Evolutionary conservation across 1,284 basidiomycete genomes (phyloP).

Genomic region (Cutaneotrichosporon curvatum): DNA sequence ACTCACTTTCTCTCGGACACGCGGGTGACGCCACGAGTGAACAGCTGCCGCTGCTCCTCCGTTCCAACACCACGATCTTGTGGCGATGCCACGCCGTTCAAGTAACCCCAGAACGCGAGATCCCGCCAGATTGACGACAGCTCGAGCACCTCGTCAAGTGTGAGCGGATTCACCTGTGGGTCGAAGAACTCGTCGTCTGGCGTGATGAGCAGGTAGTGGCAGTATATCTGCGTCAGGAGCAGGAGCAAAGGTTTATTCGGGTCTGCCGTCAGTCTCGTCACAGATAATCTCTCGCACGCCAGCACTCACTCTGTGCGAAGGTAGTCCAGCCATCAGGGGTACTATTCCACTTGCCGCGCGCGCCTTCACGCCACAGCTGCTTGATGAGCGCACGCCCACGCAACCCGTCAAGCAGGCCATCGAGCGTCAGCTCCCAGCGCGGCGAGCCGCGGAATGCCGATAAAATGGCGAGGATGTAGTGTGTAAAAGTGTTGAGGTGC

Average conservation of each 20-base stretch:
- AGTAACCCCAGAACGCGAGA: conserved; percentile 43
- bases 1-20: conserved; percentile 81
- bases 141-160: conserved; percentile 68
- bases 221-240: conserved; percentile 75
- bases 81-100: conserved; percentile 48
- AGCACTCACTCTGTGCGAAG: conserved; percentile 46
- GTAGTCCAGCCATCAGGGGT: conserved; percentile 48
- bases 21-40: conserved; percentile 67
- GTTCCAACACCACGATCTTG: conserved; percentile 46
- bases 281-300: background rate
- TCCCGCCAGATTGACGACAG: conserved; percentile 43
- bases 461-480: conserved; percentile 42
- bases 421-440: conserved; percentile 50
- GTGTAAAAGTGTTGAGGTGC: conserved; percentile 25
- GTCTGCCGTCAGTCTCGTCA: conserved; percentile 18
- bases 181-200: conserved; percentile 93
- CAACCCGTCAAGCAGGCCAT: conserved; percentile 39
- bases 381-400: conserved; percentile 53
- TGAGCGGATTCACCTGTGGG: conserved; percentile 58
- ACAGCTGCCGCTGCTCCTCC: conserved; percentile 60
- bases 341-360: conserved; percentile 52
- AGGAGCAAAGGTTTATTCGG: conserved; percentile 61
- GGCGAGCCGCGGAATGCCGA: conserved; percentile 53
- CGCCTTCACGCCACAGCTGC: conserved; percentile 64
- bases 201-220: conserved; percentile 78